Evolutionary conservation across 2,329 filamentous ascomycete genomes (phyloP).

Genomic region (Dothiorella sarmentorum): DNA sequence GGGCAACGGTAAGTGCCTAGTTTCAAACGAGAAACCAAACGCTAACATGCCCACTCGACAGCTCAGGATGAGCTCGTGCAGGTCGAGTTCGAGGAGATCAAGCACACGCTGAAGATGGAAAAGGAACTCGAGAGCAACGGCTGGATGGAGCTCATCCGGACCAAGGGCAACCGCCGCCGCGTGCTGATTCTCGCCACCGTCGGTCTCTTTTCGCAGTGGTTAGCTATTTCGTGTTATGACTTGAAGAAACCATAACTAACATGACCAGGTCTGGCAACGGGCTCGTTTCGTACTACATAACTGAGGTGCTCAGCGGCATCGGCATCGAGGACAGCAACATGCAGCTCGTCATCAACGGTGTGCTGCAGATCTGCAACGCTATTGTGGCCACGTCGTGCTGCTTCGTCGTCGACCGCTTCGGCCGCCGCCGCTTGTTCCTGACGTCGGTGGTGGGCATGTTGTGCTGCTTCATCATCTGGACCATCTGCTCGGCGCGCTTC

Average conservation of each 20-base stretch:
- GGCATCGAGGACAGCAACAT: conserved; percentile 51
- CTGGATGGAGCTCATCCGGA: conserved; percentile 61
- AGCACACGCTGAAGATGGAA: conserved; percentile 60
- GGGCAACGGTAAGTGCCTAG: conserved; percentile 41
- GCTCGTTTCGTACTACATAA: conserved; percentile 65
- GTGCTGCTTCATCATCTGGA: conserved; percentile 36
- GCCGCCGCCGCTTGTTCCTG: conserved; percentile 57
- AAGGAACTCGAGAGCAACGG: conserved; percentile 47
- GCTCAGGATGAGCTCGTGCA: conserved; percentile 51
- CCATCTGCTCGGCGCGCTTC: conserved; percentile 44
- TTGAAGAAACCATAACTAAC: no score
- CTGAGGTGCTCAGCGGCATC: conserved; percentile 58
- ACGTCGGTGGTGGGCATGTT: conserved; percentile 36
- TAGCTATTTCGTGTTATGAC: no score
- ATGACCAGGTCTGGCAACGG: conserved; percentile 67
- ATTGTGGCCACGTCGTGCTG: conserved; percentile 56
- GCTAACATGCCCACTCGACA: neutral
- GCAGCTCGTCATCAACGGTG: conserved; percentile 46
- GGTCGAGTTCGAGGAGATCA: conserved; percentile 65
- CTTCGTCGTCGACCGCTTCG: conserved; percentile 53
- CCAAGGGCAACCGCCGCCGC: conserved; percentile 62
- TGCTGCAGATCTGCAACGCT: conserved; percentile 59
- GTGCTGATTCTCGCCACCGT: conserved; percentile 61
- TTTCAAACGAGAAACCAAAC: no score
- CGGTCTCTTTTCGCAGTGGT: conserved; percentile 65